These are phyloP conservation scores for Aspergillus latus DNA, from an alignment of 2,329 filamentous ascomycete genomes.

Conservation along the genomic window DNA sequence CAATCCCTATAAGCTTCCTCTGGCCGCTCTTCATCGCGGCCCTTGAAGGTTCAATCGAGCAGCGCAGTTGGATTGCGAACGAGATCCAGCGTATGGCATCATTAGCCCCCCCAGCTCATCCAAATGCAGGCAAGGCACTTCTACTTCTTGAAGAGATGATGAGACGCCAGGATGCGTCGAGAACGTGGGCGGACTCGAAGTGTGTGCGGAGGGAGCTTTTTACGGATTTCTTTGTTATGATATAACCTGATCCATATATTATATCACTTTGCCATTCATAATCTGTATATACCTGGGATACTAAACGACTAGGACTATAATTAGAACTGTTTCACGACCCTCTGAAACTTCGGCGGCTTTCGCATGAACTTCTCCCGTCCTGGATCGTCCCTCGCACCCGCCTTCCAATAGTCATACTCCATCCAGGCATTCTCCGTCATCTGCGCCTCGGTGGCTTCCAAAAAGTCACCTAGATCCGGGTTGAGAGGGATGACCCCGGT, in stretches of 20 bases:
- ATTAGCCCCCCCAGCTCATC: slow-evolving; percentile 20
- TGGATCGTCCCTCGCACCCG: slow-evolving; percentile 52
- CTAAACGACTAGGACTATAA: no score
- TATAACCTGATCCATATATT: slow-evolving; percentile 14
- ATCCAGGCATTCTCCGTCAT: slow-evolving; percentile 67
- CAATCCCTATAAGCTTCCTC: slow-evolving; percentile 33
- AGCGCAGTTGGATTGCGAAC: slow-evolving; percentile 35
- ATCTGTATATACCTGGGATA: no score
- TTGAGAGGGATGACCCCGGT: slow-evolving; percentile 61
- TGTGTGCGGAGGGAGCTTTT: slow-evolving; percentile 37
- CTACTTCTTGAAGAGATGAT: slow-evolving; percentile 37
- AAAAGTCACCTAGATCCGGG: slow-evolving; percentile 58
- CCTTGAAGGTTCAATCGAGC: slow-evolving; percentile 32
- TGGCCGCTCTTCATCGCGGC: slow-evolving; percentile 39
- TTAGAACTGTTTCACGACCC: slow-evolving; percentile 38
- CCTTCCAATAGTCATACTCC: slow-evolving; percentile 65
- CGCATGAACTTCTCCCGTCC: slow-evolving; percentile 42
- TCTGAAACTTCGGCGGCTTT: slow-evolving; percentile 35
- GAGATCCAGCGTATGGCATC: slow-evolving; percentile 35
- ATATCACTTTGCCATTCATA: no score
- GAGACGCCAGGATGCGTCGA: slow-evolving; percentile 33
- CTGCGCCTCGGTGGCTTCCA: slow-evolving; percentile 62
- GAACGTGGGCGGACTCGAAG: slow-evolving; percentile 36
- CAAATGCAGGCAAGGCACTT: slow-evolving; percentile 32
- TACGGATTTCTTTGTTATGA: slow-evolving; percentile 36